phyloP scores from a whole-genome alignment of 108 stramenopile species.

The Bacterosira constricta region DNA sequence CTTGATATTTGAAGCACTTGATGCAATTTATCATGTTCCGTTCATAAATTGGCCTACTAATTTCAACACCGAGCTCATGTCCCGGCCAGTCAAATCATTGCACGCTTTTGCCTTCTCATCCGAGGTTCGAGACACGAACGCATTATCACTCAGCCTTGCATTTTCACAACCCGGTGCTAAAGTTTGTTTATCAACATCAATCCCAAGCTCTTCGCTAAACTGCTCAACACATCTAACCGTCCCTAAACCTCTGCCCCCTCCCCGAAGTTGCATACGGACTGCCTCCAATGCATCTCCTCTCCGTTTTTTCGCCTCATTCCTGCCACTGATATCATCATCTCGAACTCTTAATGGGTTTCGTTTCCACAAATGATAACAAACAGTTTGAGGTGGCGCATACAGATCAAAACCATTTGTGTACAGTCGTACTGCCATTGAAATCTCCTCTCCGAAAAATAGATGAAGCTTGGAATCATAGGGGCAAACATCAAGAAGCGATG shows the following conservation, averaged over 20 bases:
- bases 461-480: conserved; percentile 78
- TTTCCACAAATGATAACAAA: conserved; percentile 84
- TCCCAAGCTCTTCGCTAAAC: conserved; percentile 51
- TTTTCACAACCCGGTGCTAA: conserved; percentile 11
- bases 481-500: conserved; percentile 50
- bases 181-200: conserved; percentile 45
- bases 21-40: not conserved
- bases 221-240: conserved; percentile 40
- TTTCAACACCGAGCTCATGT: conserved; percentile 9
- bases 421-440: conserved; percentile 81
- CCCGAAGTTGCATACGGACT: conserved; percentile 33
- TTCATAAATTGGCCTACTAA: conserved; percentile 6
- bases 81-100: not conserved
- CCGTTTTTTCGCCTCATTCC: not conserved
- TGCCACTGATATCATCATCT: not conserved
- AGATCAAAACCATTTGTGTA: conserved; percentile 82
- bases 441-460: conserved; percentile 92
- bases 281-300: conserved; percentile 18
- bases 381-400: conserved; percentile 72
- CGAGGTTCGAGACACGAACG: conserved; percentile 5
- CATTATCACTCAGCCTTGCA: not conserved
- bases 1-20: not conserved
- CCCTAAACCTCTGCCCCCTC: conserved; percentile 42
- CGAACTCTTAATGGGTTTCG: conserved; percentile 24
- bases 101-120: not conserved